Percentiles rank a stretch among this genome's conserved stretches.
These are phyloP conservation scores for Solanum boliviense DNA, from an alignment of 257 asterid species.

Conservation along the genomic window DNA sequence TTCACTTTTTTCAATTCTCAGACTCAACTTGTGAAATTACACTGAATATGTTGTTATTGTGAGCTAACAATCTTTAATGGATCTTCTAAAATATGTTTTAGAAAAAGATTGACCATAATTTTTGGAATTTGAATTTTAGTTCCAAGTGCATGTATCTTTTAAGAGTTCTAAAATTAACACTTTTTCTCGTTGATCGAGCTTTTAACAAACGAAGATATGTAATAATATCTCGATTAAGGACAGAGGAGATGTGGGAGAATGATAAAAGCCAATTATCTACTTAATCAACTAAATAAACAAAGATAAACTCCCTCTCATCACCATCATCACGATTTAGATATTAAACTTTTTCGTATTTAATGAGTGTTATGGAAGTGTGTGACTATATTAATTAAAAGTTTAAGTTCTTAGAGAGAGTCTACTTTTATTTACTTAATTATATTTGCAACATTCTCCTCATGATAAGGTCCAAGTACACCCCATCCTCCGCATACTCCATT, in stretches of 20 bases:
- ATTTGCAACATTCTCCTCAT: neutral
- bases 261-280: neutral
- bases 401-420: neutral
- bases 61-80: neutral
- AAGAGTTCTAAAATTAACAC: neutral
- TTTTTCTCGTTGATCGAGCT: neutral
- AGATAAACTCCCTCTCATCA: neutral
- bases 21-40: neutral
- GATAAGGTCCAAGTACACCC: neutral
- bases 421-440: neutral
- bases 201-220: neutral
- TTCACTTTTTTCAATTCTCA: accelerated
- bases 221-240: neutral
- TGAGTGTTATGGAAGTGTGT: neutral
- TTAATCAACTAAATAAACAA: neutral
- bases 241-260: neutral
- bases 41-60: neutral
- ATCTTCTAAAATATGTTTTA: neutral
- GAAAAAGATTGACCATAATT: neutral
- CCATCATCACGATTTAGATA: neutral
- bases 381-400: neutral
- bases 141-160: neutral
- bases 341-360: neutral
- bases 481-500: neutral
- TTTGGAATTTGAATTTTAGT: neutral